phyloP scores from a whole-genome alignment of 371 early-diverging fungal genomes.

The Blastocladiella emersonii region DNA sequence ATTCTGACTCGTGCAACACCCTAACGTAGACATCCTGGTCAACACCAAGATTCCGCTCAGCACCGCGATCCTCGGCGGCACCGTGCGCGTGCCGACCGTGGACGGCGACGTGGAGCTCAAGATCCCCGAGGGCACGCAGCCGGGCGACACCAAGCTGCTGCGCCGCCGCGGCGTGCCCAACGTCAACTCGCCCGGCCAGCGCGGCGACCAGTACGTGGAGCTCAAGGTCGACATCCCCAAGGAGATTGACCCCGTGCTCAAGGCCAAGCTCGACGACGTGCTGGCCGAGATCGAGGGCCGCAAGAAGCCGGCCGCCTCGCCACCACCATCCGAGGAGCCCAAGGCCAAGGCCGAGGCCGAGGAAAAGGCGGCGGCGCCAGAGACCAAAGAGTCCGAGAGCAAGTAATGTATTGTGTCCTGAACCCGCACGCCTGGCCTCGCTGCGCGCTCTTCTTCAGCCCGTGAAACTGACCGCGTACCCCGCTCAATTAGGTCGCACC shows the following conservation, averaged over 20 bases:
- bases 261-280: constrained; percentile 17
- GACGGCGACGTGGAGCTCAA: constrained; percentile 85
- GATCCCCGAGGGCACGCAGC: constrained; percentile 71
- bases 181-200: constrained; percentile 17
- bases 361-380: too few species aligned
- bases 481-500: too few species aligned
- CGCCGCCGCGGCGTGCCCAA: constrained; percentile 56
- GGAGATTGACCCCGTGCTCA: constrained; percentile 19
- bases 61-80: constrained; percentile 75
- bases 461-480: too few species aligned
- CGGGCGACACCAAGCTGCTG: constrained; percentile 62
- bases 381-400: too few species aligned
- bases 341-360: too few species aligned
- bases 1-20: not conserved
- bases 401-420: too few species aligned
- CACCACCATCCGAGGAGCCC: too few species aligned
- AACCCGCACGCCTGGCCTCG: too few species aligned
- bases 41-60: constrained; percentile 62
- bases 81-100: constrained; percentile 68
- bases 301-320: not conserved
- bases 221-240: constrained; percentile 65
- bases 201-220: constrained; percentile 77
- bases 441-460: too few species aligned
- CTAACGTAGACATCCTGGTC: constrained; percentile 43
- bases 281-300: constrained; percentile 8